These are phyloP conservation scores for Diospyros lotus DNA, from an alignment of 148 eudicot species.

Conservation along the genomic window DNA sequence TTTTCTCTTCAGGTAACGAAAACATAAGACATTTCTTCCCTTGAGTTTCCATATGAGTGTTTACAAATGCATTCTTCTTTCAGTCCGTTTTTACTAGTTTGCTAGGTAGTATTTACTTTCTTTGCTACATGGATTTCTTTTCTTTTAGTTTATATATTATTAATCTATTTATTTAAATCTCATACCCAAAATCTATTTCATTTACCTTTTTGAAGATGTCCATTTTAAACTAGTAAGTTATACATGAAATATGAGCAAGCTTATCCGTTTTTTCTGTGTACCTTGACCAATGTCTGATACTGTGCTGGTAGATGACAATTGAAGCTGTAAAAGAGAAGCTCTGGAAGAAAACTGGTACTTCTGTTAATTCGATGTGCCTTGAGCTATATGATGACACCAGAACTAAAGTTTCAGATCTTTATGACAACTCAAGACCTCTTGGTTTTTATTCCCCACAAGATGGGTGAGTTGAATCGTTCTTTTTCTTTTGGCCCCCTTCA, in stretches of 20 bases:
- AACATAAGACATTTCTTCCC: not conserved
- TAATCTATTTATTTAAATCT: not conserved
- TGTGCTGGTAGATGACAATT: constrained; percentile 52
- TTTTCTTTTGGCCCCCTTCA: not conserved
- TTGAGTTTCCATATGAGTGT: not conserved
- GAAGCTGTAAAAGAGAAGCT: constrained; percentile 93
- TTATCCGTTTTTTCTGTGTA: not conserved
- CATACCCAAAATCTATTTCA: not conserved
- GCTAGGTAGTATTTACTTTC: not conserved
- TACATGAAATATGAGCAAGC: not conserved
- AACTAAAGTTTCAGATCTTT: constrained; percentile 49
- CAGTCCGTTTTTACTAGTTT: not conserved
- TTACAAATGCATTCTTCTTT: constrained; percentile 3
- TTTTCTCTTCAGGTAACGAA: constrained; percentile 65
- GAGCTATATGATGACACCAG: constrained; percentile 83
- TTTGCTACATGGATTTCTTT: not conserved
- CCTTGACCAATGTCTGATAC: not conserved
- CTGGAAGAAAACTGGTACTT: constrained; percentile 94
- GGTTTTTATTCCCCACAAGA: constrained; percentile 85
- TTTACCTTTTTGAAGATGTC: not conserved
- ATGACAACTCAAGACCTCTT: constrained; percentile 52
- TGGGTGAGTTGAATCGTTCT: constrained; percentile 48
- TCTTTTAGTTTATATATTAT: not conserved
- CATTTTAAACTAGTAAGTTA: not conserved
- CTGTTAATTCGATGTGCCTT: constrained; percentile 72